Base-by-base conservation (phyloP, 2,329 filamentous ascomycete genomes). In the Blastomyces gilchristii region DNA sequence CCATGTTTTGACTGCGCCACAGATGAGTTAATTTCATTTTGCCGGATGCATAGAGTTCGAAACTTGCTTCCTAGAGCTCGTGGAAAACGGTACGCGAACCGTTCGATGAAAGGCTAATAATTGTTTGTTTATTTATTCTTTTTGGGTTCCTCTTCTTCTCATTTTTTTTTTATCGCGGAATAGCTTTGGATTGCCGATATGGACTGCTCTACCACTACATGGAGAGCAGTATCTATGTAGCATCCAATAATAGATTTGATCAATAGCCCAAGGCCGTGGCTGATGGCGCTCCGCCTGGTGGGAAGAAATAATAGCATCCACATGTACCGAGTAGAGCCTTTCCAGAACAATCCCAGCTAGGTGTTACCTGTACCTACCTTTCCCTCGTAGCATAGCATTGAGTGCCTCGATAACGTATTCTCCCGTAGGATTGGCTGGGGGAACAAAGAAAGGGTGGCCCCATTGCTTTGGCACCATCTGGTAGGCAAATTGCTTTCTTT, bases 321-420 rank as follows among this genome's bases (percentile, higher is more conserved):
- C 34, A 37, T 9, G 34, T 34, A 34, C 31, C 2, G 28, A 28
- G 28, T 28, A 52, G 12, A 54, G 52, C 18, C 52, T 54, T 34
- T 54, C 52, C 52, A 54, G 52, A 54, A 54, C 52, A 54, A 54
- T 54, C 52, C 50, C 28, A 34, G 52, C 34, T 11, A 54, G 31
- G 54, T 31, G 54, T 31, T 28, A 43, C n/a, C 53, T 41, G 34
- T 45, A 31, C 39, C 12, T 45, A 31, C 39, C 12, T 58, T 45
- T 28, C n/a, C n/a, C 34, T n/a, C 18, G 56, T 7, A 47, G 41
- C 57, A 7, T 41, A 47, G 22, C 37, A 31, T 25, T 50, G 7
- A 28, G 12, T 3, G 47, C 22, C 37, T 45, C 54, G 25, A 22
- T 9, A 39, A 39, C 16, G 56, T 28, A 58, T 39, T n/a, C 22